Evolutionary conservation across 1,284 basidiomycete species (phyloP).

Genomic region (Pisolithus thermaeus): DNA sequence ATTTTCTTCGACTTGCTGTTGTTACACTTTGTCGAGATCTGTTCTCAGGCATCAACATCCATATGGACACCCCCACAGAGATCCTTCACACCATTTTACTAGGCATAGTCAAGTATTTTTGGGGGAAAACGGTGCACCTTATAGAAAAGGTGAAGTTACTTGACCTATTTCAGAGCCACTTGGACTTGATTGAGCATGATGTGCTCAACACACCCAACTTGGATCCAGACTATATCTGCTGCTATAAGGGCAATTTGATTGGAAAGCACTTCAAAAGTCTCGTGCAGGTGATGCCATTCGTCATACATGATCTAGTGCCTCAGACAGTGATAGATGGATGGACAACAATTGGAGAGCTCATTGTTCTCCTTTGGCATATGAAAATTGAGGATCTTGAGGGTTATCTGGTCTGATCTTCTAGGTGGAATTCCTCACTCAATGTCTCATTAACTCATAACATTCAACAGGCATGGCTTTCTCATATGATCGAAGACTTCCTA

Average conservation of each 20-base stretch:
- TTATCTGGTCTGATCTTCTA: slow-evolving; percentile 14
- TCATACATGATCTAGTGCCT: slow-evolving; percentile 3
- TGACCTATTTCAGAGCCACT: slow-evolving; percentile 11
- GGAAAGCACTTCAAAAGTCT: slow-evolving; percentile 25
- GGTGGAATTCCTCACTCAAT: not conserved
- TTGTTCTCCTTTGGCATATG: slow-evolving; percentile 26
- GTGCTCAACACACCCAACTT: slow-evolving; percentile 4
- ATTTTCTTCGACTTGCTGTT: too few relatives aligned
- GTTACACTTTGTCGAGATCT: too few relatives aligned
- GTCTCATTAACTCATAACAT: too few relatives aligned
- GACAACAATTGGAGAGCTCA: slow-evolving; percentile 17
- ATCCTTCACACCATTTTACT: not conserved
- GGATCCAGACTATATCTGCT: slow-evolving; percentile 15
- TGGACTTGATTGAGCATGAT: slow-evolving; percentile 17
- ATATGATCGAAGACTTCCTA: slow-evolving; percentile 13
- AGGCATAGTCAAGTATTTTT: not conserved
- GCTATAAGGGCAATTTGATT: slow-evolving; percentile 22
- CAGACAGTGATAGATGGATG: slow-evolving; percentile 16
- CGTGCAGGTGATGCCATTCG: slow-evolving; percentile 6
- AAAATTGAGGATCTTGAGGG: slow-evolving; percentile 16
- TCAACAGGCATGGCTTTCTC: slow-evolving; percentile 1
- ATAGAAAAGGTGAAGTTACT: slow-evolving; percentile 17
- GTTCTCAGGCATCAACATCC: not conserved
- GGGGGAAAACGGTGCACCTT: slow-evolving; percentile 3
- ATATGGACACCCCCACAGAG: not conserved